Conservation (phyloP, 768 basidiomycete genomes). For the Lactarius indigo region DNA sequence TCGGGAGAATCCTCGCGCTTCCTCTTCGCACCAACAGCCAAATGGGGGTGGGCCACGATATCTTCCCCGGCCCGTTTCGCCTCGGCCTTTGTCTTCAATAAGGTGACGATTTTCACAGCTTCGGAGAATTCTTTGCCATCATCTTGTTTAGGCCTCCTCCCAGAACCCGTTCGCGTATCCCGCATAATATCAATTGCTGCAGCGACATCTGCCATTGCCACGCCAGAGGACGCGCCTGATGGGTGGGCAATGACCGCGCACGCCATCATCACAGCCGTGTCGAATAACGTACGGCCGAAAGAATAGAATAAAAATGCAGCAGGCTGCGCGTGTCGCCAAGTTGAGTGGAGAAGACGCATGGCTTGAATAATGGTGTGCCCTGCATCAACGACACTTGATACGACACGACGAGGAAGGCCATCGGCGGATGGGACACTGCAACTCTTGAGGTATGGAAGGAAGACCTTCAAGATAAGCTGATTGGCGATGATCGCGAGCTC, state of each 20-base stretch:
- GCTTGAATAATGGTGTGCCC: conserved; percentile 63
- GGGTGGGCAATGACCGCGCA: conserved; percentile 58
- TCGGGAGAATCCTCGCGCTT: conserved; percentile 43
- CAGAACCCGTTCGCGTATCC: conserved; percentile 29
- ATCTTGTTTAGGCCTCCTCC: conserved; percentile 32
- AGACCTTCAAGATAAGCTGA: conserved; percentile 58
- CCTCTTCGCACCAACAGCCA: conserved; percentile 38
- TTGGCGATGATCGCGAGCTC: conserved; percentile 61
- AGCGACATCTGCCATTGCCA: conserved; percentile 46
- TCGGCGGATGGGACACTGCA: conserved; percentile 28
- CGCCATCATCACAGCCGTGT: conserved; percentile 62
- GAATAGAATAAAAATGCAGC: conserved; percentile 55
- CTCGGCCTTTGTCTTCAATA: conserved; percentile 36
- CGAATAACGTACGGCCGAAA: conserved; percentile 58
- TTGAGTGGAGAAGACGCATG: conserved; percentile 39
- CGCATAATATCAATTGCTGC: conserved; percentile 44
- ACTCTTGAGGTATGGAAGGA: conserved; percentile 58
- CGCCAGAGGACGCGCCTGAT: conserved; percentile 42
- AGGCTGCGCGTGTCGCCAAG: conserved; percentile 42
- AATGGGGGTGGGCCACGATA: conserved; percentile 21
- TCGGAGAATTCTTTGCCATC: conserved; percentile 38
- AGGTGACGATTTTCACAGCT: conserved; percentile 23
- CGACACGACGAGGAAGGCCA: conserved; percentile 47
- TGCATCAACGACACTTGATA: conserved; percentile 57
- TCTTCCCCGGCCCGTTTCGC: conserved; percentile 28